These are phyloP conservation scores for Apiospora saccharicola DNA, from an alignment of 2,329 filamentous ascomycete genomes.

Conservation along the genomic window DNA sequence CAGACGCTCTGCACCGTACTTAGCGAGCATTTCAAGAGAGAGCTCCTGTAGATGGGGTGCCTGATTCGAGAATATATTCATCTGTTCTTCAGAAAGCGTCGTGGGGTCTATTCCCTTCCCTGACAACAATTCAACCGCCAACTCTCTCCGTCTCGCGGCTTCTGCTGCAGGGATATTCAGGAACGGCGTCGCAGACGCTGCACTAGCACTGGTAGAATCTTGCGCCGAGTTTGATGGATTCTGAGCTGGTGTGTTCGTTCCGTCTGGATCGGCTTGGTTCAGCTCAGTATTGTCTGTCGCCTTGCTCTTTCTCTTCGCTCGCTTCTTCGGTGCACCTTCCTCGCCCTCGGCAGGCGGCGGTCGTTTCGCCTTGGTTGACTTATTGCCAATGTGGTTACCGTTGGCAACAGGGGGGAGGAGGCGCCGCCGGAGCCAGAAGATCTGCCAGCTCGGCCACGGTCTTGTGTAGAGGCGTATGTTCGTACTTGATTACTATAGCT, in stretches of 20 bases:
- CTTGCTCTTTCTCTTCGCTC: conserved; percentile 37
- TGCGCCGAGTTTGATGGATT: conserved; percentile 28
- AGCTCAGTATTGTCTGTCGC: conserved; percentile 33
- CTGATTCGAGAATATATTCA: conserved; percentile 67
- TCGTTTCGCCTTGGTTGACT: conserved; percentile 34
- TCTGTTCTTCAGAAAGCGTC: conserved; percentile 62
- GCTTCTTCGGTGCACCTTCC: conserved; percentile 37
- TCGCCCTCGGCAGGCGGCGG: conserved; percentile 38
- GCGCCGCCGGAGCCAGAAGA: conserved; percentile 50
- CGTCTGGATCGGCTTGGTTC: conserved; percentile 23
- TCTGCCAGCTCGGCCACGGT: conserved; percentile 60
- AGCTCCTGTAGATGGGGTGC: conserved; percentile 61
- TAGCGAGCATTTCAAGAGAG: conserved; percentile 63
- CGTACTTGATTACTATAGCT: conserved; percentile 60
- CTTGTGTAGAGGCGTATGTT: conserved; percentile 64
- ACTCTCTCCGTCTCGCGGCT: conserved; percentile 56
- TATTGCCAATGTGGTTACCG: conserved; percentile 32
- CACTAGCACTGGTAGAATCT: conserved; percentile 26
- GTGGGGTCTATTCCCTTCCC: conserved; percentile 58
- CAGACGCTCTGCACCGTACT: conserved; percentile 64
- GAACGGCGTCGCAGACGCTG: conserved; percentile 34
- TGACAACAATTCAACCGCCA: conserved; percentile 55
- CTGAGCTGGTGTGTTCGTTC: conserved; percentile 26
- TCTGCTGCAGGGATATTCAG: conserved; percentile 54
- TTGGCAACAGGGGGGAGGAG: conserved; percentile 45